phyloP scores from a whole-genome alignment of 208 protist genomes.

The Wallacemonas sp. region DNA sequence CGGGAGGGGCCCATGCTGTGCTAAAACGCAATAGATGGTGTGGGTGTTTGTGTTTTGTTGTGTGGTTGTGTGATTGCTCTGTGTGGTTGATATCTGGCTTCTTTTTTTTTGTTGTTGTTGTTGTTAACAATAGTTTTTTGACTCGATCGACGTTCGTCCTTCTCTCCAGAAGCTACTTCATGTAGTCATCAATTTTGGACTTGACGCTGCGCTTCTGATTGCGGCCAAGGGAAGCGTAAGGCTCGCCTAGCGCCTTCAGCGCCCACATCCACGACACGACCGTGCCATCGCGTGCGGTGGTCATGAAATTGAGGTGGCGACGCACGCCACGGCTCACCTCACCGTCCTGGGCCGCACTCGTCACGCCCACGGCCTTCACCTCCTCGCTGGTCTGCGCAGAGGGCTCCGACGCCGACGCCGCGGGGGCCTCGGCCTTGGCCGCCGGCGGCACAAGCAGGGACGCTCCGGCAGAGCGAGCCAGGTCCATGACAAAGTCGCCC shows the following conservation, averaged over 20 bases:
- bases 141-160: too few species aligned
- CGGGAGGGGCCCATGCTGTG: too few species aligned
- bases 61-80: too few species aligned
- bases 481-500: conserved; percentile 52
- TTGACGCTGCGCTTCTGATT: conserved; percentile 28
- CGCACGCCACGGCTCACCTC: conserved; percentile 8
- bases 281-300: conserved; percentile 20
- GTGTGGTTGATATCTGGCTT: too few species aligned
- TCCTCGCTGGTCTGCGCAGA: background rate
- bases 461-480: conserved; percentile 35
- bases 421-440: background rate
- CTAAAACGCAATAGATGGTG: too few species aligned
- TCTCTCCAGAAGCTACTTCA: too few species aligned
- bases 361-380: background rate
- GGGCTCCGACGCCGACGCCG: background rate
- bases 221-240: conserved; percentile 46
- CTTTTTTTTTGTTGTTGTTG: conserved; percentile 6
- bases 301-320: conserved; percentile 12
- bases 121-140: too few species aligned
- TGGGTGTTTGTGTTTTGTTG: too few species aligned
- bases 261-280: conserved; percentile 55
- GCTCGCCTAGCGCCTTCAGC: conserved; percentile 50
- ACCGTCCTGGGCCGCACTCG: background rate
- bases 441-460: background rate
- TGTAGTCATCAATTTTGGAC: background rate